Percentiles rank a stretch among this genome's conserved stretches.
These are phyloP conservation scores for Arthroderma sp. DNA, from an alignment of 2,329 filamentous ascomycete genomes.

Conservation along the genomic window DNA sequence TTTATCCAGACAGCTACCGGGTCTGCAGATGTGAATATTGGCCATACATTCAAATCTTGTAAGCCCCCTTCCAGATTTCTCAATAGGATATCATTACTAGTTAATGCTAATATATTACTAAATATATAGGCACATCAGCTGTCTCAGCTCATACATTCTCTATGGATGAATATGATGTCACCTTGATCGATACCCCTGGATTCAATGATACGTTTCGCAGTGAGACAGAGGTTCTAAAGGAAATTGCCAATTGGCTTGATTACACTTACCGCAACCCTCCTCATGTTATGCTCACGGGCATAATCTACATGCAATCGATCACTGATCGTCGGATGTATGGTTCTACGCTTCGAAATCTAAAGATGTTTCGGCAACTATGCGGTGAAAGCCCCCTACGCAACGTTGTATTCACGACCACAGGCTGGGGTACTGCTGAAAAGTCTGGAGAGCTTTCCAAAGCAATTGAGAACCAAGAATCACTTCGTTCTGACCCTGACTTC, in stretches of 20 bases:
- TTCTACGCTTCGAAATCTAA: conserved; percentile 6
- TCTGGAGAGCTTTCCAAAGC: conserved; percentile 6
- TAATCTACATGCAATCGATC: conserved; percentile 9
- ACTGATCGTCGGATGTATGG: conserved; percentile 7
- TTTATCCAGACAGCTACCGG: conserved; percentile 23
- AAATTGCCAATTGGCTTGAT: conserved; percentile 8
- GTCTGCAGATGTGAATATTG: conserved; percentile 4
- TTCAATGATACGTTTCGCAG: conserved; percentile 11
- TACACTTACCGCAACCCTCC: conserved; percentile 7
- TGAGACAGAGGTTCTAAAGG: conserved; percentile 4
- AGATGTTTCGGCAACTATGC: conserved; percentile 7
- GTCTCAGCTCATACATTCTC: conserved; percentile 2
- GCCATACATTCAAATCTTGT: conserved; percentile 9
- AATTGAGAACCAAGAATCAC: not conserved
- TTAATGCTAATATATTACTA: too few species aligned
- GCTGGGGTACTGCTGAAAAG: conserved; percentile 7
- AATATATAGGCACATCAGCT: conserved; percentile 2
- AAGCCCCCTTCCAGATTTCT: not conserved
- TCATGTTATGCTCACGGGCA: conserved; percentile 6
- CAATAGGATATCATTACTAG: too few species aligned
- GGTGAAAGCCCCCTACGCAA: conserved; percentile 6
- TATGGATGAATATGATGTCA: conserved; percentile 2
- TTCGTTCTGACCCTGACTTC: conserved; percentile 1
- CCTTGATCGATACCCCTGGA: conserved; percentile 15
- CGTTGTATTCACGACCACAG: conserved; percentile 5